These are phyloP conservation scores for Euphorbia schlechtendalii DNA, from an alignment of 441 rosid species.

Conservation along the genomic window DNA sequence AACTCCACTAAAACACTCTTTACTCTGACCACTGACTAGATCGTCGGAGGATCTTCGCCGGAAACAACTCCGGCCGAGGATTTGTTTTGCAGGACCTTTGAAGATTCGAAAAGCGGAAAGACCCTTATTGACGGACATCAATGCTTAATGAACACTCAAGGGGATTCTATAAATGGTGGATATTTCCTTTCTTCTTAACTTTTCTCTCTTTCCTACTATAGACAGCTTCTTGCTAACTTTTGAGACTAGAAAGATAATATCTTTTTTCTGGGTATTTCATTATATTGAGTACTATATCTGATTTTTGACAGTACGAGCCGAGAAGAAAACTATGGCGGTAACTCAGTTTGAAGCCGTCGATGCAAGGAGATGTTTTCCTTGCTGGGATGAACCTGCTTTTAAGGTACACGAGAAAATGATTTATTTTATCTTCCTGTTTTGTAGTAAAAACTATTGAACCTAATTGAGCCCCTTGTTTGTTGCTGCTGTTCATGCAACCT, in stretches of 20 bases:
- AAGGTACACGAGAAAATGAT: constrained; percentile 23
- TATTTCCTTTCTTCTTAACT: background rate
- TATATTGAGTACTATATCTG: background rate
- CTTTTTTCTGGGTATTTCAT: background rate
- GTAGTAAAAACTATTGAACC: no score
- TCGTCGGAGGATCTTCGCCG: no score
- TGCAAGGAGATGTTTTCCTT: constrained; percentile 42
- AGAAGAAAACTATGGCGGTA: constrained; percentile 37
- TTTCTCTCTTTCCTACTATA: background rate
- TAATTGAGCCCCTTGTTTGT: background rate
- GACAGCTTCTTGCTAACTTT: no score
- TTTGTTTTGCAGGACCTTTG: no score
- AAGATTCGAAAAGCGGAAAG: no score
- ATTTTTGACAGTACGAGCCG: constrained; percentile 26
- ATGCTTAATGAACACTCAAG: constrained; percentile 33
- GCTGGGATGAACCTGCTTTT: constrained; percentile 47
- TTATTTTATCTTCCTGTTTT: no score
- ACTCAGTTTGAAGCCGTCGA: constrained; percentile 41
- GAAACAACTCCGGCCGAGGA: no score
- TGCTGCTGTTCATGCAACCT: constrained; percentile 44
- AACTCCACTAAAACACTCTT: no score
- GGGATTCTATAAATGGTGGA: constrained; percentile 35
- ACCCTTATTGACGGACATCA: no score
- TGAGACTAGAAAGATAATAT: background rate
- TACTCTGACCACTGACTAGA: no score